Conservation (phyloP, 306 rosid species). For the Castanea sativa region DNA sequence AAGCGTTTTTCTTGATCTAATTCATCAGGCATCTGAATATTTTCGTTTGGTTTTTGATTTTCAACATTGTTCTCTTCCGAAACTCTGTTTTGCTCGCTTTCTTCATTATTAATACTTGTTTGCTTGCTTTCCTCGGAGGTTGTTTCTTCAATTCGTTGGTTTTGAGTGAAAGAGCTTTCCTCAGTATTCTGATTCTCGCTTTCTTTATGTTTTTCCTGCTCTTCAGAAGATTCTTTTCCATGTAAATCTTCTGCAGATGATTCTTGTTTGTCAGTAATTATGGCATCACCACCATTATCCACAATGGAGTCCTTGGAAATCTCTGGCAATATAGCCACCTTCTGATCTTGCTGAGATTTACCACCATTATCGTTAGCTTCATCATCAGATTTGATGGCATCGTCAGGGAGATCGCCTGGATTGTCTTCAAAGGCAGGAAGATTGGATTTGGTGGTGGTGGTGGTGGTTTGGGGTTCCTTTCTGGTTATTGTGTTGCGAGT, state of each 20-base stretch:
- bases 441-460: constrained; percentile 5
- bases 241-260: not conserved
- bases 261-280: not conserved
- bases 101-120: constrained; percentile 9
- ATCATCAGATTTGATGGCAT: constrained; percentile 60
- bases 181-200: constrained; percentile 43
- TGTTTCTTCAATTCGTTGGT: constrained; percentile 24
- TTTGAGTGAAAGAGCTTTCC: constrained; percentile 42
- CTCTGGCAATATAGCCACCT: not conserved
- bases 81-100: not conserved
- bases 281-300: not conserved
- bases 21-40: too few relatives aligned
- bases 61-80: constrained; percentile 15
- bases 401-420: constrained; percentile 76
- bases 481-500: constrained; percentile 30
- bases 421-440: constrained; percentile 50
- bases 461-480: not conserved
- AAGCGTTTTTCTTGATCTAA: constrained; percentile 5
- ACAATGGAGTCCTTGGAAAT: not conserved
- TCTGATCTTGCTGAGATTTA: constrained; percentile 27
- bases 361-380: not conserved
- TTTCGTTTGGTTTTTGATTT: constrained; percentile 15
- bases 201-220: constrained; percentile 14
- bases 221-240: constrained; percentile 3
- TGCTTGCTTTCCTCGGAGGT: constrained; percentile 23